phyloP scores from a whole-genome alignment of 176 grass and related monocot genomes.

The Raddia distichophylla region DNA sequence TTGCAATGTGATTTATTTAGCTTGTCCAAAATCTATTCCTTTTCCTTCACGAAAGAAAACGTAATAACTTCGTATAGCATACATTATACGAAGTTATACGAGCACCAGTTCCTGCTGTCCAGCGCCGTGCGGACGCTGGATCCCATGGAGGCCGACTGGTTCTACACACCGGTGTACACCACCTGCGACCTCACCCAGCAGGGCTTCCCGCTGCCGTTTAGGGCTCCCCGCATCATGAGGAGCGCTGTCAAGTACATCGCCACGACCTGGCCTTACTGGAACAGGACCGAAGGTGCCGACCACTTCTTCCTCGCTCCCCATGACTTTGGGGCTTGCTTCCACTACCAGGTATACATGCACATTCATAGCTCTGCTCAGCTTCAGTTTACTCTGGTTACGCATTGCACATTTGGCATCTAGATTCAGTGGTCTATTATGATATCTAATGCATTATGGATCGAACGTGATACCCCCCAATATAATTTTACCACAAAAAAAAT shows the following conservation, averaged over 20 bases:
- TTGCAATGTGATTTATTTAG: background rate
- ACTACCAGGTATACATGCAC: constrained; percentile 36
- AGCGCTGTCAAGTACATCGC: constrained; percentile 58
- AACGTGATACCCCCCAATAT: background rate
- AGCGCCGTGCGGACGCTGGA: constrained; percentile 65
- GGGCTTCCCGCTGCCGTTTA: constrained; percentile 65
- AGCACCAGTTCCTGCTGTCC: constrained; percentile 61
- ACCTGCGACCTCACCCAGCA: constrained; percentile 63
- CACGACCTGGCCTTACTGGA: constrained; percentile 64
- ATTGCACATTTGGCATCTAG: background rate
- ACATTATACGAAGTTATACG: too few species aligned
- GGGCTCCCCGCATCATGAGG: constrained; percentile 66
- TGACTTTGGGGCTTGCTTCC: constrained; percentile 67
- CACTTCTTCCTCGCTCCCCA: constrained; percentile 64
- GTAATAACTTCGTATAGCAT: too few species aligned
- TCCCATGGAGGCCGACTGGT: constrained; percentile 66
- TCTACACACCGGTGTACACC: constrained; percentile 62
- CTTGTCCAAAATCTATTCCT: constrained; percentile 3
- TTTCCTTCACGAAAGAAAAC: too few species aligned
- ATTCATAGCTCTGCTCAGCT: background rate
- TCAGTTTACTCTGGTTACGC: background rate
- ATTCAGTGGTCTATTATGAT: background rate
- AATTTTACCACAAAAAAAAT: background rate
- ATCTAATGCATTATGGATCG: background rate
- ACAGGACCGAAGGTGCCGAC: constrained; percentile 56